Conservation (phyloP, 768 basidiomycete genomes). For the Russula sp. region DNA sequence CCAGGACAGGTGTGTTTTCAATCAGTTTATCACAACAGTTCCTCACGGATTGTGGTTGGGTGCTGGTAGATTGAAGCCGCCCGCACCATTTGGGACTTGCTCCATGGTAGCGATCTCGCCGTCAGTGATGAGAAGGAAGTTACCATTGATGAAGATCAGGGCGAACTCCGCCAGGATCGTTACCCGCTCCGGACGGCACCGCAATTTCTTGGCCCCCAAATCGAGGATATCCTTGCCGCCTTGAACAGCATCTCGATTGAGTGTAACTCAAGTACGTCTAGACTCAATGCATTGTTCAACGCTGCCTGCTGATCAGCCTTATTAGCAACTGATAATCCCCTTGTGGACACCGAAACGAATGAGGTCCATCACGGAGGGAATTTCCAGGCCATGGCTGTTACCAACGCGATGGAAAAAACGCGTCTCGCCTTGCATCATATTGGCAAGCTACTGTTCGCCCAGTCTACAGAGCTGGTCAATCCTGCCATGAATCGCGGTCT, state of each 20-base stretch:
- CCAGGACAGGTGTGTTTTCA: constrained; percentile 56
- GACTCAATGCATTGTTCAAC: neutral
- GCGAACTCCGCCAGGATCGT: constrained; percentile 73
- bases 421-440: constrained; percentile 48
- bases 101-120: constrained; percentile 64
- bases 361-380: constrained; percentile 77
- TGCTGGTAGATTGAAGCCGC: constrained; percentile 55
- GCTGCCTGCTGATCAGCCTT: neutral
- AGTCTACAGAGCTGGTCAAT: constrained; percentile 65
- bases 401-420: constrained; percentile 84
- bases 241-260: constrained; percentile 60
- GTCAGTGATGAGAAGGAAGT: constrained; percentile 62
- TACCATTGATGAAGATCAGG: constrained; percentile 62
- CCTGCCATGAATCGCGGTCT: constrained; percentile 80
- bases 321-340: constrained; percentile 80
- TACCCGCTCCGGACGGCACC: constrained; percentile 68
- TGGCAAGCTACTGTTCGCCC: constrained; percentile 45
- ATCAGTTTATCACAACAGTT: neutral
- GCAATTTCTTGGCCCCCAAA: constrained; percentile 81
- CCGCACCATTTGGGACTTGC: constrained; percentile 56
- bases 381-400: constrained; percentile 84
- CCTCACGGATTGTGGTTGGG: neutral
- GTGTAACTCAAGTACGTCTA: constrained; percentile 68
- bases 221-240: constrained; percentile 69
- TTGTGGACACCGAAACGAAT: constrained; percentile 61